Base-by-base conservation (phyloP, 768 basidiomycete genomes). In the Suillus bovinus region DNA sequence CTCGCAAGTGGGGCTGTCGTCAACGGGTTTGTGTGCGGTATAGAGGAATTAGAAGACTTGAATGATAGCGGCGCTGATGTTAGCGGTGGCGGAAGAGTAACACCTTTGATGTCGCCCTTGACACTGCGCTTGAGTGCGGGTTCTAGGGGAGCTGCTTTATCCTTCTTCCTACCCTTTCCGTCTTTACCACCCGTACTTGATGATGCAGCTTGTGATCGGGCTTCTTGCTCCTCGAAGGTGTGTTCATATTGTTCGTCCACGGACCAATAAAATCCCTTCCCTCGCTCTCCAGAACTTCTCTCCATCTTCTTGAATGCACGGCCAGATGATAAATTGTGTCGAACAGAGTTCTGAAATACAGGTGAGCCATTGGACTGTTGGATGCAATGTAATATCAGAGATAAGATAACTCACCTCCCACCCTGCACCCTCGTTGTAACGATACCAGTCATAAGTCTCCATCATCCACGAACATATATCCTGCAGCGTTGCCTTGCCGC, bases 181-280 rank as follows among this genome's bases (percentile, higher is more conserved):
- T 79, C 81, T 65, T 79, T 79, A 34, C 78, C 79, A 50, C 64
- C 73, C 65, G 50, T 64, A 55, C 68, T 22, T 22, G 55, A 44
- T 68, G 70, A 20, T 7, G 61, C 56, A 7, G 67, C 75, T 76
- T 68, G 76, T 62, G 68, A 69, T 59, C 85, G 85, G 24, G 78
- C 79, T 63, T 90, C 88, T 68, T 89, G 89, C 64, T 90, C 89
- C 71, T 88, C 86, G 49, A 93, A 83, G 39, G 79, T 79, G 61
- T 86, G 87, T 58, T 87, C 84, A 71, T 82, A 81, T 60, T 86
- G 83, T 49, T 89, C 87, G 69, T 96, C 95, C 36, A 97, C 81
- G 22, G 90, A 89, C 96, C 96, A 98, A 66, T 94, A 93, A 66
- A 89, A 94, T 2, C 95, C 96, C 73, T 96, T 97, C 10, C 93